phyloP scores from a whole-genome alignment of 306 rosid genomes.

The Phaseolus lunatus region DNA sequence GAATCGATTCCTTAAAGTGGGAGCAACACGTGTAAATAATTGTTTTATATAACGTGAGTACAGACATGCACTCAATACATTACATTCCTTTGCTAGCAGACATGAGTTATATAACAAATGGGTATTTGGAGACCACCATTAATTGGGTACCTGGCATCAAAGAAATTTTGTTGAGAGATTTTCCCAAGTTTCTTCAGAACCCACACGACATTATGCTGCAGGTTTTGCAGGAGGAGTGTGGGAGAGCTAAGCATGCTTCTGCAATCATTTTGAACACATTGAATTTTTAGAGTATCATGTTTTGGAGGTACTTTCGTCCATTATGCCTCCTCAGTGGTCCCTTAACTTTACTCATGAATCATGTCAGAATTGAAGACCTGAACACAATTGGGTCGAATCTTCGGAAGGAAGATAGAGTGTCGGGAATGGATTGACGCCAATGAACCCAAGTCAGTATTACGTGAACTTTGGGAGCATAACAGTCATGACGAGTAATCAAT shows the following conservation, averaged over 20 bases:
- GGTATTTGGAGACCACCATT: constrained; percentile 6
- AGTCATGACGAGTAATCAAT: too few species aligned
- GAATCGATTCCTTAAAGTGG: not conserved
- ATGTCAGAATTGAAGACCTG: constrained; percentile 17
- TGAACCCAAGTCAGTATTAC: constrained; percentile 36
- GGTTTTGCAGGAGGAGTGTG: too few species aligned
- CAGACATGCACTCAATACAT: not conserved
- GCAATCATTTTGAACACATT: constrained; percentile 61
- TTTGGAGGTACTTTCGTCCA: constrained; percentile 43
- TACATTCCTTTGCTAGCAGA: constrained; percentile 10
- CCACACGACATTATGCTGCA: constrained; percentile 48
- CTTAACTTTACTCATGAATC: constrained; percentile 34
- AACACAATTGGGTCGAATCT: constrained; percentile 54
- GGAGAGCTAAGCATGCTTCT: constrained; percentile 47
- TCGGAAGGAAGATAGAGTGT: constrained; percentile 54
- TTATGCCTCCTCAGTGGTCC: constrained; percentile 58
- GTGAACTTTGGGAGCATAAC: constrained; percentile 44
- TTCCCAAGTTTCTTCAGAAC: constrained; percentile 58
- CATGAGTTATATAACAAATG: not conserved
- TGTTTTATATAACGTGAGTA: not conserved
- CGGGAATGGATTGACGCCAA: not conserved
- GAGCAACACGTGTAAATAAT: not conserved
- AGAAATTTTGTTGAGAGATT: constrained; percentile 49
- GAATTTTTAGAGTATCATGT: constrained; percentile 52
- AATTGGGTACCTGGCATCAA: constrained; percentile 38